These are phyloP conservation scores for Flaveria ramosissima DNA, from an alignment of 129 eudicot genomes.

Conservation along the genomic window DNA sequence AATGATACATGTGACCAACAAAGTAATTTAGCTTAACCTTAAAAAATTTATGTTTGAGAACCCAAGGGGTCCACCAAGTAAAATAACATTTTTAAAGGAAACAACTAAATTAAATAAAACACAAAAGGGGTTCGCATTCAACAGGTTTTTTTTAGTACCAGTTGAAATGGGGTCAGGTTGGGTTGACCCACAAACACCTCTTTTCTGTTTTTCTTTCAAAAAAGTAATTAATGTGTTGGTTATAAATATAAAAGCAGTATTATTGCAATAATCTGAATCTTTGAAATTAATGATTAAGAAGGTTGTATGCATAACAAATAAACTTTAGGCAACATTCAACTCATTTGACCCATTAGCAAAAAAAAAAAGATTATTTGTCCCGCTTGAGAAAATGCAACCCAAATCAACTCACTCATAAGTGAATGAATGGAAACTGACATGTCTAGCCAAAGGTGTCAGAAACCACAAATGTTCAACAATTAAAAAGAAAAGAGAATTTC, in stretches of 20 bases:
- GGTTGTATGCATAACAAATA: neutral
- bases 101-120: neutral
- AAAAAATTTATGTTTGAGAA: neutral
- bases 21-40: neutral
- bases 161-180: neutral
- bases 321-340: neutral
- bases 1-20: constrained; percentile 9
- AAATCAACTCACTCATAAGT: constrained; percentile 16
- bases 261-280: neutral
- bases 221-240: neutral
- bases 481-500: neutral
- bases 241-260: neutral
- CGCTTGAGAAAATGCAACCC: neutral
- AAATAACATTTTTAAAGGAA: neutral
- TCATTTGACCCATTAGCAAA: neutral
- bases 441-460: neutral
- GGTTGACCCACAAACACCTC: neutral
- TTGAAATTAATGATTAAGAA: neutral
- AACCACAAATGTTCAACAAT: constrained; percentile 4
- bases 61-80: neutral
- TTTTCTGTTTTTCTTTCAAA: neutral
- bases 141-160: neutral
- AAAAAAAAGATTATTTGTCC: neutral
- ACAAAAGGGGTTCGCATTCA: neutral
- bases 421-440: neutral